Conservation (phyloP, 345 rosid species). For the Eucalyptus regnans region DNA sequence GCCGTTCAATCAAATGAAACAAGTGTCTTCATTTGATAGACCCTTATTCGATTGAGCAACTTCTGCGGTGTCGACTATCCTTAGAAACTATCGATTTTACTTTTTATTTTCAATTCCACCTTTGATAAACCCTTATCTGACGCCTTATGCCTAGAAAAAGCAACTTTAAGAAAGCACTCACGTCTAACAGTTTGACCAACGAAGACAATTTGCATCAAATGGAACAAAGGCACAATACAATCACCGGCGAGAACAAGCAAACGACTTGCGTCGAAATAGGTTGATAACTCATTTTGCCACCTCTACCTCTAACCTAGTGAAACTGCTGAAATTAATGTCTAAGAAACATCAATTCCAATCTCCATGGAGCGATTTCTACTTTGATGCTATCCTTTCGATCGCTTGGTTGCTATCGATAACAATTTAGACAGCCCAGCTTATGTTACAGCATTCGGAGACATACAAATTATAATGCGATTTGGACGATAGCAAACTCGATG, state of each 20-base stretch:
- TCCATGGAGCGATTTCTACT: background rate
- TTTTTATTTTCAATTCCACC: background rate
- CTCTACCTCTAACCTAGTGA: background rate
- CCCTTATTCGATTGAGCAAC: too few relatives aligned
- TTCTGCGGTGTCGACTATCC: background rate
- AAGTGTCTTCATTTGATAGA: background rate
- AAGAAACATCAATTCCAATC: background rate
- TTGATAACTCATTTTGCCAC: background rate
- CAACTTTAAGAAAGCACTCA: background rate
- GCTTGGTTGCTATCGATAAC: background rate
- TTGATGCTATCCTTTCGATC: background rate
- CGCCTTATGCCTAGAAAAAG: background rate
- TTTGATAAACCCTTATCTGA: background rate
- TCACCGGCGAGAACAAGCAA: background rate
- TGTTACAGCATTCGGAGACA: background rate
- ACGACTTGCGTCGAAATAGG: rapidly evolving
- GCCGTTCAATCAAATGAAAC: background rate
- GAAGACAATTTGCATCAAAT: background rate
- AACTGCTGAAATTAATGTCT: background rate
- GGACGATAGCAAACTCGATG: background rate
- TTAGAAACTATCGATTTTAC: background rate
- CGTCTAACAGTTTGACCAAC: background rate
- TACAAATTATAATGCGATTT: background rate
- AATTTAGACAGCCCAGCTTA: background rate
- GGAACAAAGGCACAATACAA: background rate